Conservation (phyloP, 2,329 filamentous ascomycete genomes). For the Monosporascus ibericus region DNA sequence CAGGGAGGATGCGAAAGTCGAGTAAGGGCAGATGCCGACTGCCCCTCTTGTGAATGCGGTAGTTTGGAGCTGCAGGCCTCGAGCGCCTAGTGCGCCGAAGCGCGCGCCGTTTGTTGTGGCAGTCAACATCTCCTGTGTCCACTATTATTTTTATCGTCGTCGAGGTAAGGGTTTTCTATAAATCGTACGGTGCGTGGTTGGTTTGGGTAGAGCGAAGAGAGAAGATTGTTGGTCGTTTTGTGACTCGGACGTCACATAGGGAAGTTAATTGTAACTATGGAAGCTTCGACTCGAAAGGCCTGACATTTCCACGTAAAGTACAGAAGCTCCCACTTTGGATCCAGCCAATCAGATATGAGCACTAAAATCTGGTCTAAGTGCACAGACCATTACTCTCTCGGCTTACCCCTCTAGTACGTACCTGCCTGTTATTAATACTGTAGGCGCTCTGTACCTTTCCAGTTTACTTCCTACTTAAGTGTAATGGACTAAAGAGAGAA, state of each 20-base stretch:
- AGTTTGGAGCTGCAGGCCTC: conserved; percentile 21
- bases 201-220: not conserved
- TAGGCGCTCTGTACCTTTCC: no score
- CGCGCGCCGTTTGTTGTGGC: conserved; percentile 20
- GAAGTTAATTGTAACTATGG: no score
- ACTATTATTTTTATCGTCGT: not conserved
- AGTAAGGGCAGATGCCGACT: conserved; percentile 9
- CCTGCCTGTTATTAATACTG: no score
- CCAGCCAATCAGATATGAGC: not conserved
- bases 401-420: not conserved
- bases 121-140: conserved; percentile 19
- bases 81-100: conserved; percentile 20
- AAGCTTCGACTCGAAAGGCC: not conserved
- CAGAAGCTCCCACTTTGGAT: not conserved
- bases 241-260: not conserved
- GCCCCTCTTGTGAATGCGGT: conserved; percentile 18
- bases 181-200: conserved; percentile 1
- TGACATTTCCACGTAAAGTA: not conserved
- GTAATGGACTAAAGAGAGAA: no score
- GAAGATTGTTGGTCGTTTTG: not conserved
- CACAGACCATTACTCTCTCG: not conserved
- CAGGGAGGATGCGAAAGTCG: conserved; percentile 13
- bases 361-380: not conserved
- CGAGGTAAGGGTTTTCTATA: no score
- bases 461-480: no score